phyloP scores from a whole-genome alignment of 768 basidiomycete genomes.

The Leccinum incarnatum region DNA sequence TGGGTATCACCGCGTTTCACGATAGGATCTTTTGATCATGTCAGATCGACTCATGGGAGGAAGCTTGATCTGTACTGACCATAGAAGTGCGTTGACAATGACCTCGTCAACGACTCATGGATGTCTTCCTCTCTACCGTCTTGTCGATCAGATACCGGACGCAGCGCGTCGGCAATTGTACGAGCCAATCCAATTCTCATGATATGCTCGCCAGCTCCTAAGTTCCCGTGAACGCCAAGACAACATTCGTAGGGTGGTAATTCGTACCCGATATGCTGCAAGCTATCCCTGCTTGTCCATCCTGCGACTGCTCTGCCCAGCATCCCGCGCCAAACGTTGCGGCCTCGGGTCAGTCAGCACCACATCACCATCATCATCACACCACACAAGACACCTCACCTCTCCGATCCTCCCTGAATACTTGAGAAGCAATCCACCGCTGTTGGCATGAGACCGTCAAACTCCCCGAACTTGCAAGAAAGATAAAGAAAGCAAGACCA shows the following conservation, averaged over 20 bases:
- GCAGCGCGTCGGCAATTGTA: slow-evolving; percentile 47
- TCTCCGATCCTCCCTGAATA: slow-evolving; percentile 73
- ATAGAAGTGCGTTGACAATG: slow-evolving; percentile 49
- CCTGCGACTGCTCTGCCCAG: slow-evolving; percentile 51
- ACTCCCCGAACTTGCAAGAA: neutral
- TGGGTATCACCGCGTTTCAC: slow-evolving; percentile 38
- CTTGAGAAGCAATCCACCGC: slow-evolving; percentile 80
- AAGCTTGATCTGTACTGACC: slow-evolving; percentile 37
- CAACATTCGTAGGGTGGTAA: neutral
- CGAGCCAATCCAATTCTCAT: slow-evolving; percentile 55
- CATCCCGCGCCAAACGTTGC: slow-evolving; percentile 74
- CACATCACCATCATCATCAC: neutral
- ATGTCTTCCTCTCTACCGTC: slow-evolving; percentile 41
- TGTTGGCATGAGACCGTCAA: slow-evolving; percentile 24
- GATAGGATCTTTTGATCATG: slow-evolving; percentile 33
- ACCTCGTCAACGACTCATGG: slow-evolving; percentile 49
- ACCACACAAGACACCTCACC: slow-evolving; percentile 34
- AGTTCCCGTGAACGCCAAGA: neutral
- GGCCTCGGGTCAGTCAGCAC: slow-evolving; percentile 42
- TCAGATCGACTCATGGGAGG: neutral
- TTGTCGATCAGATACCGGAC: slow-evolving; percentile 9
- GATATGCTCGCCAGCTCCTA: slow-evolving; percentile 75
- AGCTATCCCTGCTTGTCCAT: slow-evolving; percentile 41
- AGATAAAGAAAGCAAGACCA: neutral
- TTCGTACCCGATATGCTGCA: slow-evolving; percentile 62